These are phyloP conservation scores for Lycium barbarum DNA, from an alignment of 257 asterid species.

Conservation along the genomic window DNA sequence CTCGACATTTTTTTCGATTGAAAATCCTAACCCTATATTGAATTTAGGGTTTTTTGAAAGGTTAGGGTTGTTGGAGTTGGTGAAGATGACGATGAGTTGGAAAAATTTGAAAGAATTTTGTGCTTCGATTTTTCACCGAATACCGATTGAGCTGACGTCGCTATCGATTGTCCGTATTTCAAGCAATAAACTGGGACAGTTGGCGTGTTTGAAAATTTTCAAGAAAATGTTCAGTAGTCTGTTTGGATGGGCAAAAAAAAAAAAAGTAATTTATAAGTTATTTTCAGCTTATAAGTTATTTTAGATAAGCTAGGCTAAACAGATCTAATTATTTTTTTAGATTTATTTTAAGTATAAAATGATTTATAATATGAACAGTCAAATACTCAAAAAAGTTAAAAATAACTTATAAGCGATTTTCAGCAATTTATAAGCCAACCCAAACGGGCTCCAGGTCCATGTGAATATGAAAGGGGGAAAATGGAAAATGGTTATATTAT, in stretches of 20 bases:
- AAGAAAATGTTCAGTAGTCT: not conserved
- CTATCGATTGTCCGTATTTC: not conserved
- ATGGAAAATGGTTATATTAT: no score
- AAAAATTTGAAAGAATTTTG: conserved; percentile 2
- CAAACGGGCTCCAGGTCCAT: no score
- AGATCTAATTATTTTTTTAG: no score
- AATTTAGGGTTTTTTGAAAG: not conserved
- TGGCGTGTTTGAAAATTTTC: not conserved
- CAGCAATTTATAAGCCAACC: no score
- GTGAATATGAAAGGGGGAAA: not conserved
- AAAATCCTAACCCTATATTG: conserved; percentile 23
- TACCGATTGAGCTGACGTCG: not conserved
- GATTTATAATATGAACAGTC: no score
- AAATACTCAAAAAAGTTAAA: no score
- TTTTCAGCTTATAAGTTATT: no score
- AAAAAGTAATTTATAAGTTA: no score
- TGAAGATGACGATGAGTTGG: not conserved
- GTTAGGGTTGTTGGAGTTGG: conserved; percentile 11
- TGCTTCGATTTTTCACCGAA: not conserved
- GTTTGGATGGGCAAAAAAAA: no score
- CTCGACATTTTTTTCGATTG: conserved; percentile 55
- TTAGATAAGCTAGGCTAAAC: no score
- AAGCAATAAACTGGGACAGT: not conserved
- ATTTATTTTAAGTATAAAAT: no score
- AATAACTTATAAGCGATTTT: no score